Conservation (phyloP, 2,329 filamentous ascomycete species). For the Aspergillus pseudonomiae region DNA sequence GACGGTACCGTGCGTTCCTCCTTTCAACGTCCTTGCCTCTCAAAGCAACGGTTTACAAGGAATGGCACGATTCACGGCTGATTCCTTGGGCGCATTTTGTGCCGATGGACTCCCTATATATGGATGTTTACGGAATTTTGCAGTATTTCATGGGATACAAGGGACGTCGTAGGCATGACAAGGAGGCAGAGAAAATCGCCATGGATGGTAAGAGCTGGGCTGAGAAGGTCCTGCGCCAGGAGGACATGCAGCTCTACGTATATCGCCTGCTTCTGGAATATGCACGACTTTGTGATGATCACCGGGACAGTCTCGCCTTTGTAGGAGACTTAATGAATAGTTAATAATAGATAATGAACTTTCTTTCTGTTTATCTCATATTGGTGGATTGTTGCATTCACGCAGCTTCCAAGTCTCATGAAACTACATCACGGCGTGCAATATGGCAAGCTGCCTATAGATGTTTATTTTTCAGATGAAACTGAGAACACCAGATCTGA, state of each 20-base stretch:
- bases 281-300: constrained; percentile 50
- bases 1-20: constrained; percentile 70
- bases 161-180: constrained; percentile 46
- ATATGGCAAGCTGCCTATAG: no score
- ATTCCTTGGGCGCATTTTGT: constrained; percentile 80
- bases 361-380: background rate
- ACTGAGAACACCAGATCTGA: no score
- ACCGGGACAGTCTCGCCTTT: constrained; percentile 14
- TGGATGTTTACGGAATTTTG: constrained; percentile 72
- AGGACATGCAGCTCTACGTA: constrained; percentile 75
- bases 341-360: background rate
- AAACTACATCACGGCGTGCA: no score
- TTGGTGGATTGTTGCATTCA: no score
- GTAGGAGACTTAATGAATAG: background rate
- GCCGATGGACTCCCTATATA: constrained; percentile 74
- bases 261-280: constrained; percentile 67
- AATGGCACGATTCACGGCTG: constrained; percentile 78
- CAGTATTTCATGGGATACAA: constrained; percentile 69
- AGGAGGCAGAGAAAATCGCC: constrained; percentile 66
- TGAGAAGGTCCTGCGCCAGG: constrained; percentile 65
- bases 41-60: constrained; percentile 76
- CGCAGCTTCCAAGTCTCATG: no score
- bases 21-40: constrained; percentile 70
- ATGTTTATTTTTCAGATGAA: no score
- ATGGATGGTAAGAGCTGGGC: constrained; percentile 69